Evolutionary conservation across 2,329 filamentous ascomycete species (phyloP), one percentile per base, ranked within the genome.

Genomic region (Bipolaris bicolor): DNA sequence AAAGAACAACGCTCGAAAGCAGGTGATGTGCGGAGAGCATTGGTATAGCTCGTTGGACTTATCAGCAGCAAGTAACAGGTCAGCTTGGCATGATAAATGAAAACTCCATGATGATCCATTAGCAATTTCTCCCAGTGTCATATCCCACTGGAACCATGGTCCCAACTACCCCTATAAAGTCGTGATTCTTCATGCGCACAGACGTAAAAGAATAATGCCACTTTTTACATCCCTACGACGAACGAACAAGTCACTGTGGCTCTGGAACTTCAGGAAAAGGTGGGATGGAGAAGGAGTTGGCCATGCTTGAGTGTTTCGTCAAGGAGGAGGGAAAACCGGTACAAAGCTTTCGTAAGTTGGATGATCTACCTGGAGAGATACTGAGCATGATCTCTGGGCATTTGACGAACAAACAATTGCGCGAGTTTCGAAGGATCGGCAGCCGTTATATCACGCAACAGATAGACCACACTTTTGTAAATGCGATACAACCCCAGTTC

Each of bases 381-480:
- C 36, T 60, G 6, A 26, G 43, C 20, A 34, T 51, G 9, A 52
- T 58, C 18, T 55, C 50, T 11, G 20, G n/a, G 11, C 7, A 54
- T 22, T 43, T 60, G 11, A 10, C 11, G n/a, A 29, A 36, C 2
- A 1, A 29, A 22, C 18, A 57, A 10, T 11, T 60, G 7, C 44
- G 44, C 34, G 33, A 20, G n/a, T 39, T 60, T 41, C 54, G 48
- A n/a, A 11, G 3, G 5, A 15, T 58, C 5, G 13, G 16, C 15
- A 58, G 48, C 46, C 33, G 43, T 18, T 37, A 5, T 7, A 46
- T 60, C 29, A 15, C n/a, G 4, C 15, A 48, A 16, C 50, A 26
- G 15, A 55, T 55, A 11, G 51, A 60, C 13, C 20, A 45, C 20
- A 22, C 13, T 22, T 58, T 52, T 44, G 55, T 60, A 47, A 48